These are phyloP conservation scores for Naganishia antarctica DNA, from an alignment of 768 basidiomycete genomes.

Conservation along the genomic window DNA sequence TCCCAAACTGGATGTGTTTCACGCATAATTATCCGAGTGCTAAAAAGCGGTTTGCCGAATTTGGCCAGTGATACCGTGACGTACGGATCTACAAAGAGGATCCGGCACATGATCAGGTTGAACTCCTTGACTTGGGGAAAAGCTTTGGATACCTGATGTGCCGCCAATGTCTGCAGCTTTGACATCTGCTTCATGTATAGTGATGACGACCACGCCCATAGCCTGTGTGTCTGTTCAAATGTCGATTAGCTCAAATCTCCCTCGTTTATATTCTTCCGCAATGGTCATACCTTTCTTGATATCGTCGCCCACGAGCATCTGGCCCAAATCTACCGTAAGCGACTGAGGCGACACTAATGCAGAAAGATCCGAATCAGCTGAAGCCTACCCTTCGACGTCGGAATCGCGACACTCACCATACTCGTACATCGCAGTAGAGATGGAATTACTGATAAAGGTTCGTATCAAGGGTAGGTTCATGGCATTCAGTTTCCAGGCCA, in stretches of 20 bases:
- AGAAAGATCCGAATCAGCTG: background rate
- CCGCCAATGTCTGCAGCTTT: conserved; percentile 19
- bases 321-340: conserved; percentile 26
- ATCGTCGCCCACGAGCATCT: conserved; percentile 26
- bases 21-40: conserved; percentile 19
- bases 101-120: background rate
- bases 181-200: conserved; percentile 20
- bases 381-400: background rate
- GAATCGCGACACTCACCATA: conserved; percentile 4
- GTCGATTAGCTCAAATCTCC: background rate
- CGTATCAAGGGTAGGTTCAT: conserved; percentile 23
- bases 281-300: conserved; percentile 22
- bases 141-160: conserved; percentile 7
- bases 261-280: background rate
- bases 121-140: background rate
- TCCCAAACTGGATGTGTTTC: conserved; percentile 26
- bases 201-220: conserved; percentile 20
- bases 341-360: conserved; percentile 19
- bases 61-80: conserved; percentile 21
- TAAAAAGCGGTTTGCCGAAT: conserved; percentile 26
- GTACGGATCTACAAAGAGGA: conserved; percentile 15
- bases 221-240: conserved; percentile 15
- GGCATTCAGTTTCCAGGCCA: conserved; percentile 10
- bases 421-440: conserved; percentile 22
- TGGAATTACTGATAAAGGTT: conserved; percentile 26